These are phyloP conservation scores for Flaveria ramosissima DNA, from an alignment of 129 eudicot species.

Conservation along the genomic window DNA sequence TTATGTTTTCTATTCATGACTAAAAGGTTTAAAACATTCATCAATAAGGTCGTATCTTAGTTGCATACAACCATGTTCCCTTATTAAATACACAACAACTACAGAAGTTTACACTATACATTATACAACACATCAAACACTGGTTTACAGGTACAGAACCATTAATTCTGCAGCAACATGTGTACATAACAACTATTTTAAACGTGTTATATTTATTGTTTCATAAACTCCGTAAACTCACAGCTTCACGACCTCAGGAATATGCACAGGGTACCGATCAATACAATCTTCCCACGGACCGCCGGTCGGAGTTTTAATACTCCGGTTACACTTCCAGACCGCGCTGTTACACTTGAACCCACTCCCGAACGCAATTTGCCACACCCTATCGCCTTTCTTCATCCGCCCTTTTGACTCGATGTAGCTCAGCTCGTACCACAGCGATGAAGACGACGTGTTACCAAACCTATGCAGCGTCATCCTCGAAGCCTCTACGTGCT, in stretches of 20 bases:
- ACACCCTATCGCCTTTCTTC: conserved; percentile 71
- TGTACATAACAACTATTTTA: too few relatives aligned
- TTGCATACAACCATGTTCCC: too few relatives aligned
- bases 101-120: too few relatives aligned
- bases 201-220: too few relatives aligned
- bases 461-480: conserved; percentile 81
- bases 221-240: conserved; percentile 19
- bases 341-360: conserved; percentile 90
- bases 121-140: too few relatives aligned
- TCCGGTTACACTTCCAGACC: conserved; percentile 71
- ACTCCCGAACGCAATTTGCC: conserved; percentile 89
- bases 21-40: too few relatives aligned
- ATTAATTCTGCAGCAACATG: too few relatives aligned
- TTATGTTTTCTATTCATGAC: too few relatives aligned
- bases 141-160: too few relatives aligned
- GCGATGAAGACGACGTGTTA: conserved; percentile 73
- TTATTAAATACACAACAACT: too few relatives aligned
- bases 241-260: conserved; percentile 79
- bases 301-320: conserved; percentile 43
- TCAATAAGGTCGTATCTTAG: too few relatives aligned
- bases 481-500: conserved; percentile 74
- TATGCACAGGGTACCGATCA: conserved; percentile 63
- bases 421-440: conserved; percentile 71
- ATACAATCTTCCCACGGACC: conserved; percentile 78
- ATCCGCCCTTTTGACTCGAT: conserved; percentile 75